Percentiles rank a stretch among this genome's conserved stretches.
Evolutionary conservation across 2,329 filamentous ascomycete genomes (phyloP).

Genomic region (Alternaria ventricosa): DNA sequence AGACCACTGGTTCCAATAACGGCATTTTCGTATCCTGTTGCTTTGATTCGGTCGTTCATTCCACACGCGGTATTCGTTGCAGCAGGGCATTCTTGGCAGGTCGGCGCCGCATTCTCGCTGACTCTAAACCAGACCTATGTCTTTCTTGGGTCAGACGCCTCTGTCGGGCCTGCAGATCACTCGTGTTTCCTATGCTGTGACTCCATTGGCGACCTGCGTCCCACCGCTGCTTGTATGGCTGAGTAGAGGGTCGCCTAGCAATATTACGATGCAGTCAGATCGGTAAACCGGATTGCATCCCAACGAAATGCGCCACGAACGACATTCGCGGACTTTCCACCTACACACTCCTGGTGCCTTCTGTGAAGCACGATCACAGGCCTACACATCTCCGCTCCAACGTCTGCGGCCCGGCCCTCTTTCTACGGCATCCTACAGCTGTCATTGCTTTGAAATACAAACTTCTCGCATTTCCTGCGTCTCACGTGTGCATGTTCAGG

Average conservation of each 20-base stretch:
- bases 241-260: conserved; percentile 26
- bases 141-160: conserved; percentile 15
- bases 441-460: conserved; percentile 13
- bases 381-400: conserved; percentile 31
- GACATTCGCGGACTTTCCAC: conserved; percentile 22
- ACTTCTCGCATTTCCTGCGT: conserved; percentile 16
- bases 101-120: conserved; percentile 7
- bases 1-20: conserved; percentile 8
- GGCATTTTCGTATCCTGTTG: not conserved
- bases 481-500: conserved; percentile 20
- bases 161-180: conserved; percentile 23
- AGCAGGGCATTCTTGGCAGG: conserved; percentile 14
- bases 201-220: conserved; percentile 35
- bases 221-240: conserved; percentile 35
- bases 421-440: conserved; percentile 13
- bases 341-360: conserved; percentile 21
- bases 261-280: conserved; percentile 31
- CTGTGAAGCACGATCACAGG: conserved; percentile 30
- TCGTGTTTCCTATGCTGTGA: conserved; percentile 16
- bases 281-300: conserved; percentile 24
- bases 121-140: not conserved
- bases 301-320: conserved; percentile 29
- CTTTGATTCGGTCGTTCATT: conserved; percentile 6
- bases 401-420: conserved; percentile 18
- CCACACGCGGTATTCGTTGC: conserved; percentile 10